Percentiles rank a stretch among this genome's conserved stretches.
Conservation (phyloP, 352 stramenopile species). For the Pilasporangium apinafurcum region DNA sequence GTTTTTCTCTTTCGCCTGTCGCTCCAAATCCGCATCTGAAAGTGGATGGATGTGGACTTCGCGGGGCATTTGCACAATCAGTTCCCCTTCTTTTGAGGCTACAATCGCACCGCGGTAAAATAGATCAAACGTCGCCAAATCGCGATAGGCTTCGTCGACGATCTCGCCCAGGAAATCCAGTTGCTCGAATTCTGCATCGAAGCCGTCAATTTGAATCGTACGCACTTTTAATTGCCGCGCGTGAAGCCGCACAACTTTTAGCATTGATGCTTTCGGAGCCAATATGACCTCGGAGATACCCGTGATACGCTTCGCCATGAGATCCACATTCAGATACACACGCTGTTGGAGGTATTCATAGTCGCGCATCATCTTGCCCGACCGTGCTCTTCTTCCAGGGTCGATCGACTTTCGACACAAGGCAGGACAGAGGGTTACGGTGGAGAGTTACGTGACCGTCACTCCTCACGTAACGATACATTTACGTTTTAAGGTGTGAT, state of each 20-base stretch:
- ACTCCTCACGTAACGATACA: no score
- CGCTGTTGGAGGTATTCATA: conserved; percentile 85
- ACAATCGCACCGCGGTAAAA: conserved; percentile 84
- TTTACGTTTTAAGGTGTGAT: no score
- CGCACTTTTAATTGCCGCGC: conserved; percentile 64
- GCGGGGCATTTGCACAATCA: conserved; percentile 67
- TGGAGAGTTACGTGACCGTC: no score
- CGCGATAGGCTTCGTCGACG: conserved; percentile 73
- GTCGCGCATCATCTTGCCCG: conserved; percentile 59
- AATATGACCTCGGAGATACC: conserved; percentile 72
- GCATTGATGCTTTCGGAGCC: conserved; percentile 40
- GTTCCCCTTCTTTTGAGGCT: conserved; percentile 75
- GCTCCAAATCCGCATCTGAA: conserved; percentile 12
- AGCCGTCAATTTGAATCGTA: conserved; percentile 46
- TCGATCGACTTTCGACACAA: no score
- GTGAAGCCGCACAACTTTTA: conserved; percentile 65
- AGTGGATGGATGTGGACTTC: conserved; percentile 47
- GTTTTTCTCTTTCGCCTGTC: conserved; percentile 5
- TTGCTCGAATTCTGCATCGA: conserved; percentile 64
- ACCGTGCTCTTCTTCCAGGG: no score
- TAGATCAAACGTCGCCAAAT: conserved; percentile 75
- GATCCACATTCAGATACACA: conserved; percentile 66
- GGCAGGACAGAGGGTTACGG: no score
- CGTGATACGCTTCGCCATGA: conserved; percentile 48
- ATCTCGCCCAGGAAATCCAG: conserved; percentile 72